Percentiles rank a stretch among this genome's conserved stretches.
phyloP scores from a whole-genome alignment of 352 stramenopile genomes.

The Phytophthora brassicae region DNA sequence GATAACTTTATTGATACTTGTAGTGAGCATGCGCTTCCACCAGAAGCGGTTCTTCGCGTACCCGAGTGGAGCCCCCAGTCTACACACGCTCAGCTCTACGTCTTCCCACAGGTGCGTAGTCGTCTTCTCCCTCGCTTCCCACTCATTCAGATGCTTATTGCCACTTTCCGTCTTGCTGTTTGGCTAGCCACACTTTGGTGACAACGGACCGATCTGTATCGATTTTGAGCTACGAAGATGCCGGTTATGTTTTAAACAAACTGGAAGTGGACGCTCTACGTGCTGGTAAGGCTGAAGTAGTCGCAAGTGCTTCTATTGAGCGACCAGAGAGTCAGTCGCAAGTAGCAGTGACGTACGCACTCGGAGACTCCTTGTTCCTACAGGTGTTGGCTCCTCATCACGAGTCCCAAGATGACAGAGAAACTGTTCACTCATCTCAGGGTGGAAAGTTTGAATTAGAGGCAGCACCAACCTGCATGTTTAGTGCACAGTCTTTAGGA shows the following conservation, averaged over 20 bases:
- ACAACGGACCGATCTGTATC: conserved; percentile 65
- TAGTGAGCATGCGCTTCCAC: conserved; percentile 40
- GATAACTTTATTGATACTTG: too few species aligned
- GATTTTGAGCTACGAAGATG: conserved; percentile 38
- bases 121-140: not conserved
- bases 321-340: conserved; percentile 30
- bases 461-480: conserved; percentile 51
- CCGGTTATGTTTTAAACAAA: conserved; percentile 42
- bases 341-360: conserved; percentile 52
- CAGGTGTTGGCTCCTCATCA: conserved; percentile 24
- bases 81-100: conserved; percentile 50
- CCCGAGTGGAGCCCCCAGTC: conserved; percentile 47
- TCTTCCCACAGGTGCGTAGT: conserved; percentile 35
- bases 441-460: conserved; percentile 60
- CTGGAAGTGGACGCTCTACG: conserved; percentile 36
- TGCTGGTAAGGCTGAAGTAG: conserved; percentile 34
- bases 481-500: conserved; percentile 44
- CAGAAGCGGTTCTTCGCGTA: conserved; percentile 76
- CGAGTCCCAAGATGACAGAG: conserved; percentile 10
- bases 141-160: not conserved
- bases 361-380: conserved; percentile 39
- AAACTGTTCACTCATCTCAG: conserved; percentile 2
- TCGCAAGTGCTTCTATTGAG: conserved; percentile 52
- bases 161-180: not conserved
- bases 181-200: conserved; percentile 59